Evolutionary conservation across 495 filamentous ascomycete genomes (phyloP), one percentile per base, ranked within the genome.

Genomic region (Penicillium cosmopolitanum): DNA sequence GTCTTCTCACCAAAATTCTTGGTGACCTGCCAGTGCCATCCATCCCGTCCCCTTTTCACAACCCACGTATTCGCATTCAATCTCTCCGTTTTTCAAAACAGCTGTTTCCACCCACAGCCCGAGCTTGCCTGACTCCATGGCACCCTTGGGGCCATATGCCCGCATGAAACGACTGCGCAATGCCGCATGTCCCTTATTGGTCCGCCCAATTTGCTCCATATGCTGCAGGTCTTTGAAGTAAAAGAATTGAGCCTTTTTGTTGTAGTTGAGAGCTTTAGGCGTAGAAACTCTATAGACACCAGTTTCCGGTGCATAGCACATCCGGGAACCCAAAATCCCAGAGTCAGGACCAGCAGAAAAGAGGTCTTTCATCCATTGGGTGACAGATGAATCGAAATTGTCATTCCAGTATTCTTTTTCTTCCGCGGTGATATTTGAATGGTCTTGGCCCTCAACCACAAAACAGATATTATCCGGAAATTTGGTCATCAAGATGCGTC

Each of bases 61-160:
- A 7, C 72, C 72, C 18, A 74, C 55, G 60, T 74, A 73, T 56
- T 74, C 72, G 21, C 62, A 64, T 48, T 71, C 63, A 34, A 74
- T 52, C 40, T 73, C 69, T 7, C 48, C 44, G 2, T 13, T 40
- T 43, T 63, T 66, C 43, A 74, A 25, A 4, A 73, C 61, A 23
- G 64, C 63, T 16, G 65, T 64, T 51, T 74, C 72, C 18, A 69
- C 72, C 68, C 68, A 72, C 40, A 74, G 34, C 4, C 50, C 48
- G 18, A 69, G 16, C 50, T 63, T 58, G 9, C 64, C 67, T n/a
- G 3, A 16, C 7, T 40, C 35, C 57, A 66, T 23, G 10, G 46
- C 57, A 16, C 72, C 67, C 0, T 55, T 64, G 1, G 67, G 67
- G 2, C 66, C 64, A 64, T 74, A 74, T 6, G 57, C 25, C 19